A percentile compares a stretch with the other conserved stretches of the same genome.
phyloP scores from a whole-genome alignment of 1,284 basidiomycete genomes.

The Abortiporus biennis region DNA sequence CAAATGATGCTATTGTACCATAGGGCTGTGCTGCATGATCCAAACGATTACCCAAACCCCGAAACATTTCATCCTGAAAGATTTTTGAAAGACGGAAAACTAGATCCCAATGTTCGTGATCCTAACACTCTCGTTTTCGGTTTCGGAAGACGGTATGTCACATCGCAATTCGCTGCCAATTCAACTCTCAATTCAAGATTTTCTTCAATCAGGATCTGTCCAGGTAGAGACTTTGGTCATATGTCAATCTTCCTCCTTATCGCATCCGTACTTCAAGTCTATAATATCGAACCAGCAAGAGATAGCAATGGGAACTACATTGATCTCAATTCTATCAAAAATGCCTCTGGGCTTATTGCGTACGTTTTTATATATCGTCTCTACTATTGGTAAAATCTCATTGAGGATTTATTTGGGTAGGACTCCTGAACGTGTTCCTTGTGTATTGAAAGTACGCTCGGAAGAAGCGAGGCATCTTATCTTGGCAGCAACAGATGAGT shows the following conservation, averaged over 20 bases:
- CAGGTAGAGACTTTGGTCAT: not conserved
- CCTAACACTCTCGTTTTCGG: slow-evolving; percentile 6
- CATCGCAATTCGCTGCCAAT: too few relatives aligned
- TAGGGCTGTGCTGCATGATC: slow-evolving; percentile 9
- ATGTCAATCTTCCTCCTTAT: not conserved
- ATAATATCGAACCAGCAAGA: not conserved
- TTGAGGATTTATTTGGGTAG: not conserved
- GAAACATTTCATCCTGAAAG: slow-evolving; percentile 4
- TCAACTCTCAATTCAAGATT: not conserved
- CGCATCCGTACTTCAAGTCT: slow-evolving; percentile 2
- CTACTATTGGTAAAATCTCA: not conserved
- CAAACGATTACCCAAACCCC: slow-evolving; percentile 6
- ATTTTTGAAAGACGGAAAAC: slow-evolving; percentile 1
- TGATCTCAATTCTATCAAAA: not conserved
- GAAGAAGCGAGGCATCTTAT: slow-evolving; percentile 1
- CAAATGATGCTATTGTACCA: too few relatives aligned
- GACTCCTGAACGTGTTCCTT: slow-evolving; percentile 1
- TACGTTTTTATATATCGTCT: not conserved
- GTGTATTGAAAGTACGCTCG: not conserved
- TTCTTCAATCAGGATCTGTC: not conserved
- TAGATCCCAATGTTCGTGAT: slow-evolving; percentile 3
- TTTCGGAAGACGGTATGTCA: slow-evolving; percentile 7
- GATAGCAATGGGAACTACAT: not conserved
- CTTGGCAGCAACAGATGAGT: too few relatives aligned
- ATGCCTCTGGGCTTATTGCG: not conserved